A percentile compares a stretch with the other conserved stretches of the same genome.
Conservation (phyloP, 805 yeast species). For the Candida tammaniensis region DNA sequence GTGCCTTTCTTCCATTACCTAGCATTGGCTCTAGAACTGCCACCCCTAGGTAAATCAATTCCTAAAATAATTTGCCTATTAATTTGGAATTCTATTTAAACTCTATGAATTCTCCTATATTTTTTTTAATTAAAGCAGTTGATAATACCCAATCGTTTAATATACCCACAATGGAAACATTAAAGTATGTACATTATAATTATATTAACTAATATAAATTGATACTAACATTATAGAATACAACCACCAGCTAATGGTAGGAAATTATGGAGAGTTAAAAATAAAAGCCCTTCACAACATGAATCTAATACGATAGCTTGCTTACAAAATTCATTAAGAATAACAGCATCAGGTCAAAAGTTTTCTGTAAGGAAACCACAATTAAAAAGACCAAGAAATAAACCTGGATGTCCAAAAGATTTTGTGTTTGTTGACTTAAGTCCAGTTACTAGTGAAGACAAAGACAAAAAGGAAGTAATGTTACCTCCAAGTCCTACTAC, state of each 20-base stretch:
- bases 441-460: slow-evolving; percentile 32
- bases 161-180: slow-evolving; percentile 4
- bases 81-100: too few species aligned
- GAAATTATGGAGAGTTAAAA: slow-evolving; percentile 40
- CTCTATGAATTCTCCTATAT: too few species aligned
- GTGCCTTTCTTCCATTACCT: too few species aligned
- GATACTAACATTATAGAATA: slow-evolving; percentile 9
- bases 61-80: too few species aligned
- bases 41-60: too few species aligned
- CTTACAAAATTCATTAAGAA: slow-evolving; percentile 40
- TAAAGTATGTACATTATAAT: slow-evolving; percentile 6
- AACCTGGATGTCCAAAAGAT: slow-evolving; percentile 45
- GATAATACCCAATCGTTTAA: slow-evolving; percentile 3
- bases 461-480: slow-evolving; percentile 6
- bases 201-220: background rate
- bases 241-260: slow-evolving; percentile 45
- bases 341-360: slow-evolving; percentile 37
- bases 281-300: slow-evolving; percentile 11
- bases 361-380: slow-evolving; percentile 38
- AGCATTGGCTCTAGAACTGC: too few species aligned
- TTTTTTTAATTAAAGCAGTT: too few species aligned
- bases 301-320: slow-evolving; percentile 31
- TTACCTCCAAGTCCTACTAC: slow-evolving; percentile 13
- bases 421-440: slow-evolving; percentile 46
- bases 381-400: slow-evolving; percentile 41